A percentile compares a stretch with the other conserved stretches of the same genome.
Evolutionary conservation across 768 basidiomycete genomes (phyloP).

Genomic region (Amanita rimosa): DNA sequence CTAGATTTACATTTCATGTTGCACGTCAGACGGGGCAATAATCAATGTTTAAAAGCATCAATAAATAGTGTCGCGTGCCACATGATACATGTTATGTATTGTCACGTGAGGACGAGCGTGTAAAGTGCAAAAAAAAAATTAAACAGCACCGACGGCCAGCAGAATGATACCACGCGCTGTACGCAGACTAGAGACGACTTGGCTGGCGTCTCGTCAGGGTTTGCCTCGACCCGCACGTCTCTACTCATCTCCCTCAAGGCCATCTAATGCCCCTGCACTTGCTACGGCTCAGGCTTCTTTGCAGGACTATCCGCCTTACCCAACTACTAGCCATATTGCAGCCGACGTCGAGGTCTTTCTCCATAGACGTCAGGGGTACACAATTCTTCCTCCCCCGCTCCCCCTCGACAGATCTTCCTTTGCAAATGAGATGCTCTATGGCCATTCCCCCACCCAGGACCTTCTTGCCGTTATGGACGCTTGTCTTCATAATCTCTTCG

Average conservation of each 20-base stretch:
- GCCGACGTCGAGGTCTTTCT: slow-evolving; percentile 42
- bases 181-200: slow-evolving; percentile 29
- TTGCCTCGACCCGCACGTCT: slow-evolving; percentile 62
- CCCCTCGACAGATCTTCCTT: slow-evolving; percentile 33
- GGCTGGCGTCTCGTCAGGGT: slow-evolving; percentile 52
- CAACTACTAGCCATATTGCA: not conserved
- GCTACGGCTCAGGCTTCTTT: slow-evolving; percentile 28
- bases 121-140: not conserved
- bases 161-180: slow-evolving; percentile 30
- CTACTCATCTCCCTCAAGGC: slow-evolving; percentile 57
- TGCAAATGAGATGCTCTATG: slow-evolving; percentile 42
- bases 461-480: slow-evolving; percentile 72
- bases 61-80: no score
- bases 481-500: slow-evolving; percentile 65
- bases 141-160: not conserved
- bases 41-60: not conserved
- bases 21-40: not conserved
- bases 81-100: no score
- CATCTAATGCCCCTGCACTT: slow-evolving; percentile 38
- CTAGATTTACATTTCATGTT: slow-evolving; percentile 9
- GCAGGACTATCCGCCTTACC: slow-evolving; percentile 26
- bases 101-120: not conserved
- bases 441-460: slow-evolving; percentile 57
- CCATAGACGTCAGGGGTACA: slow-evolving; percentile 32
- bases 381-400: slow-evolving; percentile 57